Evolutionary conservation across 2,329 filamentous ascomycete species (phyloP).

Genomic region (Ilyonectria destructans): DNA sequence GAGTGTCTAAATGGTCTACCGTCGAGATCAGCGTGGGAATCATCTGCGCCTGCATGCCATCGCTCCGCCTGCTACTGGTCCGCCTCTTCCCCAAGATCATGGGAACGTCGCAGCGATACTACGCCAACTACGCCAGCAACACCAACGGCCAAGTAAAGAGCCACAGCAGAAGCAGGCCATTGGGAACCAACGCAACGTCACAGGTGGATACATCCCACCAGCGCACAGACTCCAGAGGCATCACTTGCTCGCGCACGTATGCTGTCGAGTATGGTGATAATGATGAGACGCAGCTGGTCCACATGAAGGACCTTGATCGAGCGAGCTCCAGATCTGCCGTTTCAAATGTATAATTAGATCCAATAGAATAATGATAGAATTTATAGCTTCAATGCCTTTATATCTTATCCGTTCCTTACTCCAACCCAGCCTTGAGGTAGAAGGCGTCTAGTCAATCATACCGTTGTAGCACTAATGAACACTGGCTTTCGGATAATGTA

Average conservation of each 20-base stretch:
- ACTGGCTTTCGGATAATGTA: too few species aligned
- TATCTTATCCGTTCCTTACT: too few species aligned
- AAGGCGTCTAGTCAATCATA: too few species aligned
- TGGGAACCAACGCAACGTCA: constrained; percentile 44
- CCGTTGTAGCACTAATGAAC: too few species aligned
- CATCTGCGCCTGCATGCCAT: constrained; percentile 59
- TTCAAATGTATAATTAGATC: constrained; percentile 46
- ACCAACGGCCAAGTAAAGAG: constrained; percentile 31
- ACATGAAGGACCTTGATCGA: constrained; percentile 48
- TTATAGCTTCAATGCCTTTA: neutral
- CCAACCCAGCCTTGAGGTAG: too few species aligned
- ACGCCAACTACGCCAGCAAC: constrained; percentile 44
- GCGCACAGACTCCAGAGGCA: constrained; percentile 44
- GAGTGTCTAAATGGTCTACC: constrained; percentile 54
- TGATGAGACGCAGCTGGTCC: constrained; percentile 52
- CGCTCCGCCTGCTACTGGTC: constrained; percentile 55
- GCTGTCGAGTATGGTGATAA: constrained; percentile 53
- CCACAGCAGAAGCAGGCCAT: constrained; percentile 24
- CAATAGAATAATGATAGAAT: neutral
- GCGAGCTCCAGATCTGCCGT: constrained; percentile 31
- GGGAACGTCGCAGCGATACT: constrained; percentile 50
- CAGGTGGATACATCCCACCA: constrained; percentile 40
- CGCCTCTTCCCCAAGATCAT: constrained; percentile 57
- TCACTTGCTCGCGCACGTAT: constrained; percentile 54
- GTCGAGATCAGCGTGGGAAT: constrained; percentile 59